Percentiles rank a stretch among this genome's conserved stretches.
phyloP scores from a whole-genome alignment of 2,329 filamentous ascomycete genomes.

The Hymenoscyphus salicellus region DNA sequence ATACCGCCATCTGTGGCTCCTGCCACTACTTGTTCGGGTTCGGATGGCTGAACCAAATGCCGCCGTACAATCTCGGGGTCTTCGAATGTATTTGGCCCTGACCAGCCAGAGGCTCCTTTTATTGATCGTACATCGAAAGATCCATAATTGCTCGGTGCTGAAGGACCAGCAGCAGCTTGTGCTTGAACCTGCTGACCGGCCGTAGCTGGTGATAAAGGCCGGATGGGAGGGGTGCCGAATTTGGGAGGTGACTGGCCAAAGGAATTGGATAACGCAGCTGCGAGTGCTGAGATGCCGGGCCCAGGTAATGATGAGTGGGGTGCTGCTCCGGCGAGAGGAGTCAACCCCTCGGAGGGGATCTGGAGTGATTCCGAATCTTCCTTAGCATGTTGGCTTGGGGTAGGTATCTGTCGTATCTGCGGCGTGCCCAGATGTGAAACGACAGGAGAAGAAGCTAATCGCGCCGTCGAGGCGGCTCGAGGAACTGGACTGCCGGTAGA shows the following conservation, averaged over 20 bases:
- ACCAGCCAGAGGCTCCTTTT: conserved; percentile 41
- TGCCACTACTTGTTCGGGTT: conserved; percentile 40
- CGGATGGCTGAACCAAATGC: conserved; percentile 75
- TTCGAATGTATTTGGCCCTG: conserved; percentile 65
- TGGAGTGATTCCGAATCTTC: conserved; percentile 19
- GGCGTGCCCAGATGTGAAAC: conserved; percentile 47
- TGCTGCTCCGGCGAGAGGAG: conserved; percentile 63
- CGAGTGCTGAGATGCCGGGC: conserved; percentile 82
- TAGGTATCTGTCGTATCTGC: conserved; percentile 48
- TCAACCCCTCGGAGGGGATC: conserved; percentile 43
- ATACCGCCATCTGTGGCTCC: conserved; percentile 23
- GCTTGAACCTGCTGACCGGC: conserved; percentile 40
- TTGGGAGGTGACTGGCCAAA: conserved; percentile 67
- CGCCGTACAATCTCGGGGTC: conserved; percentile 88
- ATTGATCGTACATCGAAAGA: conserved; percentile 68
- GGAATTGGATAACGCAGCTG: conserved; percentile 78
- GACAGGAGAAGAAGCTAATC: conserved; percentile 55
- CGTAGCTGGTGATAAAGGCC: conserved; percentile 57
- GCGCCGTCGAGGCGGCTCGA: conserved; percentile 58
- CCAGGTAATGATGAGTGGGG: conserved; percentile 61
- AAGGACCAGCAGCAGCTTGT: background rate
- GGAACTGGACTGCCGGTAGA: conserved; percentile 47
- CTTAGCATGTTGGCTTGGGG: conserved; percentile 41
- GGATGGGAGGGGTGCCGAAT: conserved; percentile 61
- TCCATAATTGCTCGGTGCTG: conserved; percentile 71